Percentiles rank a stretch among this genome's conserved stretches.
phyloP scores from a whole-genome alignment of 1,284 basidiomycete genomes.

The Sutorius eximius region DNA sequence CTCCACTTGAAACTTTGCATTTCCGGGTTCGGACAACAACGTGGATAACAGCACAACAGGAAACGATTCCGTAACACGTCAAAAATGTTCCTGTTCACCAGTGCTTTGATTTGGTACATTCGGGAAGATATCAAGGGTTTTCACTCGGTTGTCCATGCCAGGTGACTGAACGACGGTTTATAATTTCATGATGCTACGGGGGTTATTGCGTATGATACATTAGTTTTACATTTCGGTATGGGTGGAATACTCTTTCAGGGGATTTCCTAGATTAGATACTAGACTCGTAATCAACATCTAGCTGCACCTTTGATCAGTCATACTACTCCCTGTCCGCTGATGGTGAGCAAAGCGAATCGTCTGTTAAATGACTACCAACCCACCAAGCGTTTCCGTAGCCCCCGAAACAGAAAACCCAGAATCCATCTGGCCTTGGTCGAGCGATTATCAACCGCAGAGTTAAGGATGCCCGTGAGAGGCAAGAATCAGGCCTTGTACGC shows the following conservation, averaged over 20 bases:
- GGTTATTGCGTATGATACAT: too few relatives aligned
- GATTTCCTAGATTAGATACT: conserved; percentile 14
- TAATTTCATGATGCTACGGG: too few relatives aligned
- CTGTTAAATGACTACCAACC: not conserved
- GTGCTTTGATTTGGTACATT: too few relatives aligned
- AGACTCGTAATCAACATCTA: conserved; percentile 20
- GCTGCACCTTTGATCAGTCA: not conserved
- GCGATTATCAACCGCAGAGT: conserved; percentile 88
- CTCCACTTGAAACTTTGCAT: too few relatives aligned
- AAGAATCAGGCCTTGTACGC: conserved; percentile 76
- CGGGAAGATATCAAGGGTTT: too few relatives aligned
- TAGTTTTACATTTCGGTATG: not conserved
- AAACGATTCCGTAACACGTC: too few relatives aligned
- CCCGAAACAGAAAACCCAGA: conserved; percentile 41
- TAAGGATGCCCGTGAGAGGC: conserved; percentile 74
- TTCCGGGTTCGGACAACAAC: too few relatives aligned
- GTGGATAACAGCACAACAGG: too few relatives aligned
- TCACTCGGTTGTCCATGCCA: too few relatives aligned
- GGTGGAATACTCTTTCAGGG: conserved; percentile 8
- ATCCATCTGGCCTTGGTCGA: conserved; percentile 80
- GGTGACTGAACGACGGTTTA: too few relatives aligned
- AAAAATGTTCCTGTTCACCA: too few relatives aligned
- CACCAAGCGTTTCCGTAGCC: conserved; percentile 16
- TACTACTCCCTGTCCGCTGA: not conserved
- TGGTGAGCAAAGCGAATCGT: conserved; percentile 17